Conservation (phyloP, 2,329 filamentous ascomycete genomes). For the Escovopsis weberi region DNA sequence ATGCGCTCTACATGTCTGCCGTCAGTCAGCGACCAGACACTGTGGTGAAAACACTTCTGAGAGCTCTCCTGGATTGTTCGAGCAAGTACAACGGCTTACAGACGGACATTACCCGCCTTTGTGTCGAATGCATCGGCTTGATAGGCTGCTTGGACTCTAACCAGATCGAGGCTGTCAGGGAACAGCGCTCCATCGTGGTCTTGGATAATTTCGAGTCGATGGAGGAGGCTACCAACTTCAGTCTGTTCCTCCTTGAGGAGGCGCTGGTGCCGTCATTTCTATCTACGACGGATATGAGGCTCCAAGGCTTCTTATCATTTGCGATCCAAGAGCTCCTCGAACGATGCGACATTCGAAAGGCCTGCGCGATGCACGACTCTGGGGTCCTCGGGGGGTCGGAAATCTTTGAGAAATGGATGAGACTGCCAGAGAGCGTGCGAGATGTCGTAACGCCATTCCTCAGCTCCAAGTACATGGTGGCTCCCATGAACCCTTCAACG, state of each 20-base stretch:
- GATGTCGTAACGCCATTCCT: slow-evolving; percentile 82
- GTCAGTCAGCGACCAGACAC: slow-evolving; percentile 72
- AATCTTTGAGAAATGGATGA: slow-evolving; percentile 60
- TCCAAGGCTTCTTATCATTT: slow-evolving; percentile 85
- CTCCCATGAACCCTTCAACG: slow-evolving; percentile 39
- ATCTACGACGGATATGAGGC: slow-evolving; percentile 72
- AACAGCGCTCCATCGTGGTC: slow-evolving; percentile 72
- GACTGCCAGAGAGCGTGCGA: slow-evolving; percentile 61
- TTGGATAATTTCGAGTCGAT: slow-evolving; percentile 70
- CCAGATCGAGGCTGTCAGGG: slow-evolving; percentile 63
- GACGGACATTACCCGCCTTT: slow-evolving; percentile 53
- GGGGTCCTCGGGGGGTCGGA: slow-evolving; percentile 34
- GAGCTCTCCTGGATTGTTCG: slow-evolving; percentile 72
- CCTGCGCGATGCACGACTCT: slow-evolving; percentile 27
- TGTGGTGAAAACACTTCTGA: slow-evolving; percentile 55
- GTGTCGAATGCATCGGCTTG: slow-evolving; percentile 70
- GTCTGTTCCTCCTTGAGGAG: slow-evolving; percentile 70
- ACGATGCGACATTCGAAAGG: slow-evolving; percentile 56
- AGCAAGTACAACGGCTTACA: slow-evolving; percentile 62
- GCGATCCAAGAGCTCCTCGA: slow-evolving; percentile 86
- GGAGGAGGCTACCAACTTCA: slow-evolving; percentile 72
- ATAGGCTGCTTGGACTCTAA: slow-evolving; percentile 89
- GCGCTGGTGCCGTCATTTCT: slow-evolving; percentile 85
- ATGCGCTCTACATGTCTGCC: slow-evolving; percentile 63
- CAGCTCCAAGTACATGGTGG: slow-evolving; percentile 66